Evolutionary conservation across 345 rosid species (phyloP).

Genomic region (Anacardium occidentale): DNA sequence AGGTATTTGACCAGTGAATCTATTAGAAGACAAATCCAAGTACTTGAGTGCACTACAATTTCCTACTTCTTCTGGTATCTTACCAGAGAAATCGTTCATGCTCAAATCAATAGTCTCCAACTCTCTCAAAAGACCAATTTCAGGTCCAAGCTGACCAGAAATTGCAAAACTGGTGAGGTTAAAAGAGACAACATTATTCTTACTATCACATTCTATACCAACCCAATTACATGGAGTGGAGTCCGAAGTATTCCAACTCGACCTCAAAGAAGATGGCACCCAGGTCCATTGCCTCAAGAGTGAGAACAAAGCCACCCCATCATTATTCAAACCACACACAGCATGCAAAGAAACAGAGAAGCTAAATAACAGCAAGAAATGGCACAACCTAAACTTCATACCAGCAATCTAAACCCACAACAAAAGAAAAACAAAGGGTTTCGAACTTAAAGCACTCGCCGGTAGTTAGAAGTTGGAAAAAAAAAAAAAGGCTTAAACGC

Average conservation of each 20-base stretch:
- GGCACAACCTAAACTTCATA: slow-evolving; percentile 20
- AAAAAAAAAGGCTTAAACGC: not conserved
- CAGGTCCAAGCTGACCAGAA: slow-evolving; percentile 62
- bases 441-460: not conserved
- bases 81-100: slow-evolving; percentile 49
- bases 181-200: slow-evolving; percentile 34
- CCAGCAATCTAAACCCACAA: not conserved
- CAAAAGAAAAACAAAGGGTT: not conserved
- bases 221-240: slow-evolving; percentile 60
- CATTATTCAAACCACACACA: slow-evolving; percentile 42
- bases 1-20: slow-evolving; percentile 55
- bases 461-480: not conserved
- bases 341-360: not conserved
- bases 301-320: slow-evolving; percentile 52
- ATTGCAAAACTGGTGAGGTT: slow-evolving; percentile 44
- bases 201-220: slow-evolving; percentile 49
- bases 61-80: slow-evolving; percentile 46
- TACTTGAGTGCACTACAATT: slow-evolving; percentile 47
- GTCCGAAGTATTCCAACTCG: slow-evolving; percentile 57
- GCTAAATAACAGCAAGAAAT: slow-evolving; percentile 20
- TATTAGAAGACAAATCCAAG: slow-evolving; percentile 57
- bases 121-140: slow-evolving; percentile 41
- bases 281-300: slow-evolving; percentile 44
- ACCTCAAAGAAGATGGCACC: slow-evolving; percentile 42
- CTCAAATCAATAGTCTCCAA: slow-evolving; percentile 53